Evolutionary conservation across 2,329 filamentous ascomycete species (phyloP), one percentile per base, ranked within the genome.

Genomic region (Scedosporium apiospermum): DNA sequence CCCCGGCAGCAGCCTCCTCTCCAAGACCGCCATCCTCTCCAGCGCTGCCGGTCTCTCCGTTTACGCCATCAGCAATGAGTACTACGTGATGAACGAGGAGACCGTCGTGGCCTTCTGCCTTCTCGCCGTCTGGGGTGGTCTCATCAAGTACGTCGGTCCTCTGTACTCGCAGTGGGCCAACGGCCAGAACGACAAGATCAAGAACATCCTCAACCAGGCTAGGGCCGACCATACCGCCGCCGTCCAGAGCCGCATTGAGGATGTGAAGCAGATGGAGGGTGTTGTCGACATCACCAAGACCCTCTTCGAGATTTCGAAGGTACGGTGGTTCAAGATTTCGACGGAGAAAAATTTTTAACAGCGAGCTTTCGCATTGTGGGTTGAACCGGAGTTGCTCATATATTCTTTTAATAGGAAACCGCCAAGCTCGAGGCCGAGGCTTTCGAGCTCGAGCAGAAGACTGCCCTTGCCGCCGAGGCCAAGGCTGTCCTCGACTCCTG

Each of bases 1-100:
- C 62, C 95, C 95, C 72, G 95, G 96, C 71, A 96, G 86, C 85
- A 93, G 85, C 74, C 82, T 97, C 68, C 81, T 96, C 75, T 96
- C 91, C 78, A 99, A 99, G 88, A 92, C 91, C 70, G 95, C 95
- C 73, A 93, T 97, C 75, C 89, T 99, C 73, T 98, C 93, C 74
- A 93, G 91, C 71, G 88, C 89, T 68, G 91, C 95, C 73, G 93
- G 90, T 80, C 79, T 96, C 71, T 93, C 90, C 73, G 85, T 96
- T 77, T 96, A 95, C 75, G 95, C 92, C 73, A 92, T 99, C 80
- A 96, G 90, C 88, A 99, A 96, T 82, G 95, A 99, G 86, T 92
- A 98, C 83, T 98, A 97, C 80, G 92, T 99, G 76, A 85, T 99
- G 80, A 99, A 99, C 82, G 95, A 99, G 85, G 95, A 99, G 84